Evolutionary conservation across 306 rosid genomes (phyloP).

Genomic region (Astragalus membranaceus): DNA sequence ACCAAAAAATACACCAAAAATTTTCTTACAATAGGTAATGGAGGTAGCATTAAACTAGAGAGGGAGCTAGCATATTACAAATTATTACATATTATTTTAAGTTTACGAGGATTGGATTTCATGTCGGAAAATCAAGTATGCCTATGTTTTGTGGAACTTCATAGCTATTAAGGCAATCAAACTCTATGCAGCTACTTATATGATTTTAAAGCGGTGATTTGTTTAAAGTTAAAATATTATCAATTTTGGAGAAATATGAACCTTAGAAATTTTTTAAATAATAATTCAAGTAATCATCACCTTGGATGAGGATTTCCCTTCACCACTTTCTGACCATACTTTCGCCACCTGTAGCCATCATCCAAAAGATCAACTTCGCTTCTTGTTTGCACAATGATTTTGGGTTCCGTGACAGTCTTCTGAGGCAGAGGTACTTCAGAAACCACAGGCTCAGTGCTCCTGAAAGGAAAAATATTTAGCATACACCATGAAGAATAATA

Average conservation of each 20-base stretch:
- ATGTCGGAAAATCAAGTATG: not conserved
- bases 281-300: conserved; percentile 32
- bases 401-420: conserved; percentile 85
- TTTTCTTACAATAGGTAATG: too few relatives aligned
- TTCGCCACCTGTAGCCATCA: conserved; percentile 97
- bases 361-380: conserved; percentile 94
- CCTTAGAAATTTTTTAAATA: conserved; percentile 6
- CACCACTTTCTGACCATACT: conserved; percentile 96
- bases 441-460: conserved; percentile 56
- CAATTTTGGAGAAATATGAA: not conserved
- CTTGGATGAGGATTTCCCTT: conserved; percentile 99
- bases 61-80: not conserved
- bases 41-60: not conserved
- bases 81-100: not conserved
- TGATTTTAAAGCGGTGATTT: not conserved
- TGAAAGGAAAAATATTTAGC: conserved; percentile 32
- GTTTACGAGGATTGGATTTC: not conserved
- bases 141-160: not conserved
- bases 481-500: conserved; percentile 1
- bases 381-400: conserved; percentile 91
- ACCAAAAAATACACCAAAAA: too few relatives aligned
- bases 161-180: not conserved
- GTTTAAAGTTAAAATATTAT: not conserved
- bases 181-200: not conserved
- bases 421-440: conserved; percentile 60